Evolutionary conservation across 148 eudicot species (phyloP), one percentile per base, ranked within the genome.

Genomic region (Rheum nobile): DNA sequence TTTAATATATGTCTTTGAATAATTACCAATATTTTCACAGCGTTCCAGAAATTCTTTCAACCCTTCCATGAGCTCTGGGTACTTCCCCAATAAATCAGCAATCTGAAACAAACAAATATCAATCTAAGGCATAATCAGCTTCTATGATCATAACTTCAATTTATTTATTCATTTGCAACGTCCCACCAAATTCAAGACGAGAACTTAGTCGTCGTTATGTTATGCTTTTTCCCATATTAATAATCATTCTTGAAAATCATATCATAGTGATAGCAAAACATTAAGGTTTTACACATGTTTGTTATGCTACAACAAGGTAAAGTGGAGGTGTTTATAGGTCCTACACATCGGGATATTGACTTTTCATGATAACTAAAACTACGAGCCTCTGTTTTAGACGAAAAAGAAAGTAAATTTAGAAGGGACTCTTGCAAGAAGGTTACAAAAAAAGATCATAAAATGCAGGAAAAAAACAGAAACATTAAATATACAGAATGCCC

Each of bases 31-130:
- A 79, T 84, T 87, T 81, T 96, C 99, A 79, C 91, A 92, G 11
- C 83, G 94, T 82, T 87, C 94, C 81, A 96, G 77, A 77, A 92
- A 96, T 71, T 92, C 89, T 82, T 84, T 86, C 76, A 95, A 95
- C n/a, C 99, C 99, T 59, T 90, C 94, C 97, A 95, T 90, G 72
- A 95, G 99, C 84, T 86, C 99, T 10, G 97, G 90, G 83, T 84
- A 80, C 79, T 86, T 89, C 42, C 96, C 96, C 81, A 96, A 83
- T 75, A 96, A 79, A 90, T 96, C 99, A 79, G 84, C 80, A 80
- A 96, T 88, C 99, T 96, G 86, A 81, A 82, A 76, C 38, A 65
- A 17, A 14, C 70, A 65, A 31, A 9, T 34, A 31, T 65, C 10
- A 10, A 65, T 31, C 21, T 41, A 65, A 14, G 16, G 39, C 39